phyloP scores from a whole-genome alignment of 176 grass and related monocot genomes.

The Puccinellia tenuiflora region DNA sequence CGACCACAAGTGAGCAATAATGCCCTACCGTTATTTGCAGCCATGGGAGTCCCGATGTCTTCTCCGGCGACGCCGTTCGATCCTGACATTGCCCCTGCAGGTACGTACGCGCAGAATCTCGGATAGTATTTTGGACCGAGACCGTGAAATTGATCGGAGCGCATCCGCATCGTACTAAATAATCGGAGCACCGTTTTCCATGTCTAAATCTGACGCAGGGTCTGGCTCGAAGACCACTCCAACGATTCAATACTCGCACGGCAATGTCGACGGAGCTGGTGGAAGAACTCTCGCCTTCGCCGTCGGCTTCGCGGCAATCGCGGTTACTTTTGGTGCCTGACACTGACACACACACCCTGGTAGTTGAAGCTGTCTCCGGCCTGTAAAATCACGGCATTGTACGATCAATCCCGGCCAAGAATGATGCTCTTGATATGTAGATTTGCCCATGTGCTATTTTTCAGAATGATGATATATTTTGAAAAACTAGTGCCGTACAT shows the following conservation, averaged over 20 bases:
- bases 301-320: not conserved
- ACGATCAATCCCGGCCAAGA: too few relatives aligned
- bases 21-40: not conserved
- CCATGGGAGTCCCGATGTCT: constrained; percentile 4
- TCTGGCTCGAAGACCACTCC: constrained; percentile 35
- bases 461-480: too few relatives aligned
- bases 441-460: too few relatives aligned
- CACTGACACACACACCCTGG: too few relatives aligned
- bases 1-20: accelerated
- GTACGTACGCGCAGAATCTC: constrained; percentile 25
- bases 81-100: constrained; percentile 27
- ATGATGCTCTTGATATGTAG: too few relatives aligned
- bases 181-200: not conserved
- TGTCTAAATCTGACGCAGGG: not conserved
- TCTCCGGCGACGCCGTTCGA: constrained; percentile 26
- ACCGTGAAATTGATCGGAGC: not conserved
- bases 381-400: too few relatives aligned
- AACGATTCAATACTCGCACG: not conserved
- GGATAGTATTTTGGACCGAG: too few relatives aligned
- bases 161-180: not conserved
- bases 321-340: not conserved
- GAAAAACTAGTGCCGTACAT: too few relatives aligned
- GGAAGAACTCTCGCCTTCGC: not conserved
- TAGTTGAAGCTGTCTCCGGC: too few relatives aligned
- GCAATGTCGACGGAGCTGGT: not conserved